Conservation (phyloP, 345 rosid genomes). For the Moricandia moricandioides region DNA sequence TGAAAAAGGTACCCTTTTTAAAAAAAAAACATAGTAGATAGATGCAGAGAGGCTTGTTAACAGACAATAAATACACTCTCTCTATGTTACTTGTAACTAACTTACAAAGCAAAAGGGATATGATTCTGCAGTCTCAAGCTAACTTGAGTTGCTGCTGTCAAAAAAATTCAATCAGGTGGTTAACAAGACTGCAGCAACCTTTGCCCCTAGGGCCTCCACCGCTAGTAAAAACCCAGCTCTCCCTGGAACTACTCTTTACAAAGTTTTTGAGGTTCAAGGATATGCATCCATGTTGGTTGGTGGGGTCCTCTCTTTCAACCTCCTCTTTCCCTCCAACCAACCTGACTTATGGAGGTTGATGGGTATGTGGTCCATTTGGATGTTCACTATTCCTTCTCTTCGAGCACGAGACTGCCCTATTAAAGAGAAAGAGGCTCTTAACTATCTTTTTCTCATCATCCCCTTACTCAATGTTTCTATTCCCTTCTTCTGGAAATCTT, state of each 20-base stretch:
- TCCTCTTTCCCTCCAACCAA: conserved; percentile 78
- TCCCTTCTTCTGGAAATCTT: conserved; percentile 68
- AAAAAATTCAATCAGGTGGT: conserved; percentile 60
- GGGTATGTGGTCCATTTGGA: conserved; percentile 51
- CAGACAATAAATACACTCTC: too few relatives aligned
- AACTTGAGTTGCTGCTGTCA: conserved; percentile 4
- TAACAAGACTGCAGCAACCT: conserved; percentile 90
- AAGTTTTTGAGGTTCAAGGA: conserved; percentile 88
- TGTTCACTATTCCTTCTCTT: too few relatives aligned
- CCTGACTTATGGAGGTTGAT: conserved; percentile 94
- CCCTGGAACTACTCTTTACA: conserved; percentile 78
- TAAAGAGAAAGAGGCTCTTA: too few relatives aligned
- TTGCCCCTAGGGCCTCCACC: conserved; percentile 93
- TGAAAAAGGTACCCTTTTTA: conserved; percentile 54
- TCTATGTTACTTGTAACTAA: too few relatives aligned
- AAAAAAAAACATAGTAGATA: too few relatives aligned
- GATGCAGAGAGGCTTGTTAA: too few relatives aligned
- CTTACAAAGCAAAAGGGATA: too few relatives aligned
- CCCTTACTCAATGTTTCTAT: neutral
- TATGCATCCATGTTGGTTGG: conserved; percentile 76
- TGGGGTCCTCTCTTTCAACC: conserved; percentile 83
- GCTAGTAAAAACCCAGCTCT: conserved; percentile 87
- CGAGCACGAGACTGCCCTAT: too few relatives aligned
- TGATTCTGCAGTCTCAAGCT: too few relatives aligned
- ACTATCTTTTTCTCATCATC: too few relatives aligned